Conservation (phyloP, 805 yeast species). For the Komagataella mondaviorum region DNA sequence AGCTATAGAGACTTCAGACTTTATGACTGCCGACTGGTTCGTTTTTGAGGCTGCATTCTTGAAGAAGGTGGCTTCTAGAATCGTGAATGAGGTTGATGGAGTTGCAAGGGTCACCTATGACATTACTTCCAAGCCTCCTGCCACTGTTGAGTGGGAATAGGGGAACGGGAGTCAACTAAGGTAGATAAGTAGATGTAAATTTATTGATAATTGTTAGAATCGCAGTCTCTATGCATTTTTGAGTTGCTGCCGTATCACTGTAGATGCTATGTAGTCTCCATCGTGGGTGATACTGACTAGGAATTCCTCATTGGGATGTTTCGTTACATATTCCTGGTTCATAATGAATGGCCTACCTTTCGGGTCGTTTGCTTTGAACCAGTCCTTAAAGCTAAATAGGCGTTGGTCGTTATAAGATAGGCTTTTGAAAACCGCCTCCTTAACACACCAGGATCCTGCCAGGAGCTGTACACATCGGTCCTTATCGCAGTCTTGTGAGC, state of each 20-base stretch:
- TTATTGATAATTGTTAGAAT: not conserved
- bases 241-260: slow-evolving; percentile 22
- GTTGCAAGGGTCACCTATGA: slow-evolving; percentile 99
- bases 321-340: slow-evolving; percentile 14
- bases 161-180: not conserved
- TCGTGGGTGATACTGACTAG: slow-evolving; percentile 53
- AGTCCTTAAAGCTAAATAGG: slow-evolving; percentile 39
- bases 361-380: slow-evolving; percentile 34
- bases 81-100: slow-evolving; percentile 97
- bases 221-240: not conserved
- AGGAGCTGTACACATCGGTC: slow-evolving; percentile 19
- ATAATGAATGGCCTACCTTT: slow-evolving; percentile 30
- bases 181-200: not conserved
- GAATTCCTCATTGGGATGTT: slow-evolving; percentile 27
- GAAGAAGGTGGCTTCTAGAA: slow-evolving; percentile 87
- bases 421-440: slow-evolving; percentile 62
- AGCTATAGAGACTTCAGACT: slow-evolving; percentile 95
- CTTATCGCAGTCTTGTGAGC: slow-evolving; percentile 6
- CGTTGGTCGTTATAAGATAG: slow-evolving; percentile 34
- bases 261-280: slow-evolving; percentile 41
- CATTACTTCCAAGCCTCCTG: slow-evolving; percentile 98
- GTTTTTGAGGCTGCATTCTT: slow-evolving; percentile 85
- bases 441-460: slow-evolving; percentile 58
- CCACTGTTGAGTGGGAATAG: slow-evolving; percentile 99
- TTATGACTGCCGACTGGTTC: slow-evolving; percentile 99